These are phyloP conservation scores for Populus hybrid DNA, from an alignment of 441 rosid genomes.

Conservation along the genomic window DNA sequence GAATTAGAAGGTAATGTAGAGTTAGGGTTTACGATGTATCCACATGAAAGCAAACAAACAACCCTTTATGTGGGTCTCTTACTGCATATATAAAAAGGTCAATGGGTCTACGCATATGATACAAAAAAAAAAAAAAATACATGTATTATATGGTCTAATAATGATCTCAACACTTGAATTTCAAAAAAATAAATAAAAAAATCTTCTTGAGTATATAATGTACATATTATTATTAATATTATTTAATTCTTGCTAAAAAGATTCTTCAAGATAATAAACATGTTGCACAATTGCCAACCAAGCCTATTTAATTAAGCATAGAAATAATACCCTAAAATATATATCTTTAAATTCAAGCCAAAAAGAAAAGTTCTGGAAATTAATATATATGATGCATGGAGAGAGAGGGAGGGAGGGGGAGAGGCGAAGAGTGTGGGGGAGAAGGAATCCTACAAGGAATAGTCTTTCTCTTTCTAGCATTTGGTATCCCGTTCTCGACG, in stretches of 20 bases:
- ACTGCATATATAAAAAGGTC: slow-evolving; percentile 18
- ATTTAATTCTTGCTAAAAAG: no score
- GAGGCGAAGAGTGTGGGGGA: slow-evolving; percentile 28
- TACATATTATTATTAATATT: no score
- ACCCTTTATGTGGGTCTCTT: slow-evolving; percentile 36
- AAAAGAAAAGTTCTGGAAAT: not conserved
- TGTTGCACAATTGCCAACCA: not conserved
- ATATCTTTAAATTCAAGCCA: no score
- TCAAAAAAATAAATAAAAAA: no score
- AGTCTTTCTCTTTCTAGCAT: slow-evolving; percentile 33
- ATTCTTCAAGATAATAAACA: no score
- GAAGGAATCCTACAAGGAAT: not conserved
- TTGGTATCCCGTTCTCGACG: slow-evolving; percentile 58
- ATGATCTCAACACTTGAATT: not conserved
- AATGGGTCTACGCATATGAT: slow-evolving; percentile 18
- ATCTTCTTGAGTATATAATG: no score
- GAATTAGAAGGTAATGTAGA: slow-evolving; percentile 52
- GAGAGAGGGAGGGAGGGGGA: not conserved
- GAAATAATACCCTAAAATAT: no score
- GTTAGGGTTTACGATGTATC: slow-evolving; percentile 40
- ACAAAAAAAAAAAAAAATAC: not conserved
- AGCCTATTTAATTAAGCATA: not conserved
- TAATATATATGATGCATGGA: not conserved
- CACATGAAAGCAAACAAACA: slow-evolving; percentile 45
- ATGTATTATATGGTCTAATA: not conserved